phyloP scores from a whole-genome alignment of 805 yeast species.

The Diddensiella santjacobensis region DNA sequence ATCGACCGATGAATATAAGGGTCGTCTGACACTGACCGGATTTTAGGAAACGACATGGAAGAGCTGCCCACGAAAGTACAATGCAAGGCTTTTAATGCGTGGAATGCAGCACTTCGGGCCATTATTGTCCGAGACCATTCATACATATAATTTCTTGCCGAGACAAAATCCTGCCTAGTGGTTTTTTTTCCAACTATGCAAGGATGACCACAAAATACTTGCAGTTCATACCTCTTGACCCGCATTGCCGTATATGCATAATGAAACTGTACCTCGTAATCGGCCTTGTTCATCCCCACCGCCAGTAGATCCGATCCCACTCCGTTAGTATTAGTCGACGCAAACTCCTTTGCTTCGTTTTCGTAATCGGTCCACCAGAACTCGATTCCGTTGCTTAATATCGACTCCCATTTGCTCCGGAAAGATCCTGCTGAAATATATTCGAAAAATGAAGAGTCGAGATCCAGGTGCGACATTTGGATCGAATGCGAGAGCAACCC shows the following conservation, averaged over 20 bases:
- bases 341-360: neutral
- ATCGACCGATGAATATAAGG: conserved; percentile 26
- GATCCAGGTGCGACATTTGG: conserved; percentile 67
- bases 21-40: conserved; percentile 19
- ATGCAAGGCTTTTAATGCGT: conserved; percentile 55
- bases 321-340: neutral
- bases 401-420: conserved; percentile 59
- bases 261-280: conserved; percentile 41
- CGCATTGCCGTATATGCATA: conserved; percentile 69
- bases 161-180: conserved; percentile 44
- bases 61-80: conserved; percentile 50
- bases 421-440: conserved; percentile 8
- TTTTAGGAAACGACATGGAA: conserved; percentile 3
- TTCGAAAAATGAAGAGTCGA: conserved; percentile 34
- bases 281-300: conserved; percentile 1
- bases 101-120: conserved; percentile 47
- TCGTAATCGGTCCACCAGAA: conserved; percentile 46
- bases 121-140: conserved; percentile 50
- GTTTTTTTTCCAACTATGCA: conserved; percentile 68
- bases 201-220: conserved; percentile 75
- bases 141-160: conserved; percentile 46
- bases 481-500: conserved; percentile 64
- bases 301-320: conserved; percentile 15
- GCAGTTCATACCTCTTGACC: conserved; percentile 65
- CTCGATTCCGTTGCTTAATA: conserved; percentile 63